Evolutionary conservation across 805 yeast genomes (phyloP).

Genomic region (Groenewaldozyma tartarivorans): DNA sequence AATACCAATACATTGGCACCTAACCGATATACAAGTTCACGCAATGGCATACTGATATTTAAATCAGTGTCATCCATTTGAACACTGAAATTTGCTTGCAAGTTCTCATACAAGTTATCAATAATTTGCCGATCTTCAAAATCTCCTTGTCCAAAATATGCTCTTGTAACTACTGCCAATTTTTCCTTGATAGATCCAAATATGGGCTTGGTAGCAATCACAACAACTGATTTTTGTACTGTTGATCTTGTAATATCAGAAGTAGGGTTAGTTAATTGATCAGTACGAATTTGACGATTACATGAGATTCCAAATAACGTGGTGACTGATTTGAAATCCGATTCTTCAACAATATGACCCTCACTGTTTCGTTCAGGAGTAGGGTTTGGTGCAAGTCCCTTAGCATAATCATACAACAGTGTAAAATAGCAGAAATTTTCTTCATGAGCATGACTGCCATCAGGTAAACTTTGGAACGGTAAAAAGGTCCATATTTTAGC

Average conservation of each 20-base stretch:
- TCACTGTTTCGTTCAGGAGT: constrained; percentile 31
- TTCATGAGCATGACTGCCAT: constrained; percentile 88
- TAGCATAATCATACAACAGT: constrained; percentile 54
- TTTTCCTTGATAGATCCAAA: constrained; percentile 82
- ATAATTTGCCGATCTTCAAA: constrained; percentile 64
- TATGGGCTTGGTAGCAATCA: constrained; percentile 77
- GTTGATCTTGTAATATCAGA: constrained; percentile 73
- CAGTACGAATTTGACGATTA: constrained; percentile 67
- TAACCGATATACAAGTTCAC: constrained; percentile 52
- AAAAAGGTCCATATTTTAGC: constrained; percentile 66
- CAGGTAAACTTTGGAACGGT: constrained; percentile 93
- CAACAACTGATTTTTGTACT: constrained; percentile 85
- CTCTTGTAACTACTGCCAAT: constrained; percentile 76
- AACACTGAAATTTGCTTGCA: constrained; percentile 27
- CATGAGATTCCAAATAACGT: constrained; percentile 95
- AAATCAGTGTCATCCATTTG: constrained; percentile 45
- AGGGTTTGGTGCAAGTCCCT: constrained; percentile 35
- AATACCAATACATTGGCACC: constrained; percentile 52
- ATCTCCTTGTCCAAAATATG: constrained; percentile 73
- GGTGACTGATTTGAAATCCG: constrained; percentile 35
- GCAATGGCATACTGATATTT: constrained; percentile 64
- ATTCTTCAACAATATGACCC: constrained; percentile 30
- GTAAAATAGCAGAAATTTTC: constrained; percentile 92
- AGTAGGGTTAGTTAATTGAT: constrained; percentile 45
- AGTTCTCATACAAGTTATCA: constrained; percentile 58